Conservation (phyloP, 371 early-diverging fungal genomes). For the Dipsacomyces acuminosporus region DNA sequence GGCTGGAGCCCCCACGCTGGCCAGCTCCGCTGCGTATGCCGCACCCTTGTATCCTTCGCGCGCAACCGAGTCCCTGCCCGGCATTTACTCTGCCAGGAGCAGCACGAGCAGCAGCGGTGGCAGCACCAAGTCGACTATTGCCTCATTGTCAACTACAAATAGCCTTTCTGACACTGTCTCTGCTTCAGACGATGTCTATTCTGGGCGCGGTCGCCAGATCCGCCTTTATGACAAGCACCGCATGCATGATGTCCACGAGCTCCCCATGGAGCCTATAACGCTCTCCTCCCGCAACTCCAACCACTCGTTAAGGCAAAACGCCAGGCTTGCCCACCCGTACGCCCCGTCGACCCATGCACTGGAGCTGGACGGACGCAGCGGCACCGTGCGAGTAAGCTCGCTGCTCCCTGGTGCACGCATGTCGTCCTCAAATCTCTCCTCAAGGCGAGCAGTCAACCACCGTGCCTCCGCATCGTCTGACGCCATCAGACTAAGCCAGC, state of each 20-base stretch:
- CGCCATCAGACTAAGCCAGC: slow-evolving; percentile 14
- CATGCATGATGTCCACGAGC: slow-evolving; percentile 20
- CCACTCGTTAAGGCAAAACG: neutral
- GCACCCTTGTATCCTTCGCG: slow-evolving; percentile 23
- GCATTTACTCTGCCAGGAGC: slow-evolving; percentile 5
- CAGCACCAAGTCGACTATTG: slow-evolving; percentile 22
- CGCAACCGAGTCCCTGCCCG: slow-evolving; percentile 4
- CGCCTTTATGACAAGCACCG: slow-evolving; percentile 33
- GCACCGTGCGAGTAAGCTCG: slow-evolving; percentile 36
- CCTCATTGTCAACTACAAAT: neutral
- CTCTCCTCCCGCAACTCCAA: slow-evolving; percentile 7
- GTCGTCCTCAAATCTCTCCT: slow-evolving; percentile 7
- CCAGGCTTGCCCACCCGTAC: slow-evolving; percentile 4
- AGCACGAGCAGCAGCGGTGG: slow-evolving; percentile 13
- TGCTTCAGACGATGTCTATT: slow-evolving; percentile 1
- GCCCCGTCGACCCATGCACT: slow-evolving; percentile 9
- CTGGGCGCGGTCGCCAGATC: slow-evolving; percentile 4
- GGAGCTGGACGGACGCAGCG: slow-evolving; percentile 32
- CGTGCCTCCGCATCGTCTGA: slow-evolving; percentile 4
- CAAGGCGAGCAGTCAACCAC: slow-evolving; percentile 7
- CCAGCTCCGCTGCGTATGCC: too few relatives aligned
- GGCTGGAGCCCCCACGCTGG: too few relatives aligned
- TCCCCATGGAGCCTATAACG: slow-evolving; percentile 19
- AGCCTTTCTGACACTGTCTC: neutral
- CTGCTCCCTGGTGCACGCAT: slow-evolving; percentile 35